phyloP scores from a whole-genome alignment of 441 rosid species.

The Erodium moschatum region DNA sequence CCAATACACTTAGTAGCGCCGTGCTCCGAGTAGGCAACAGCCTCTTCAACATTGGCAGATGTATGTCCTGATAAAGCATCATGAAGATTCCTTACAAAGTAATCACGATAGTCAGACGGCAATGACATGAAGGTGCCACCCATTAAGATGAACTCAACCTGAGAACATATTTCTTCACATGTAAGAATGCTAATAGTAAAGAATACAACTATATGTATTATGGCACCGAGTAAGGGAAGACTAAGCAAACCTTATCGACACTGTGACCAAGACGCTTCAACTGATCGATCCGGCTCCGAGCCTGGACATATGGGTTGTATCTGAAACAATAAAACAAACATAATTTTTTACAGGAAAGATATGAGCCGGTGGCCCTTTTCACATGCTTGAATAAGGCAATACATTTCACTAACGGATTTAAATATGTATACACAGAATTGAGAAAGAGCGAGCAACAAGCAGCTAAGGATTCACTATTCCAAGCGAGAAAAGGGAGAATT shows the following conservation, averaged over 20 bases:
- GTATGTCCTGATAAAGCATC: constrained; percentile 96
- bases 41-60: constrained; percentile 91
- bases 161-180: constrained; percentile 20
- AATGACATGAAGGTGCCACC: constrained; percentile 98
- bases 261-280: constrained; percentile 97
- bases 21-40: constrained; percentile 95
- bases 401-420: background rate
- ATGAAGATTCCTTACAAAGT: constrained; percentile 83
- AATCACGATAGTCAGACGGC: constrained; percentile 91
- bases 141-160: constrained; percentile 98
- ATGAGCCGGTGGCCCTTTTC: background rate
- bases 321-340: constrained; percentile 27
- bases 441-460: background rate
- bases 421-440: background rate
- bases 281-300: constrained; percentile 96
- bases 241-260: constrained; percentile 70
- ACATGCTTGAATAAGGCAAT: background rate
- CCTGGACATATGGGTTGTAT: constrained; percentile 95
- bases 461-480: background rate
- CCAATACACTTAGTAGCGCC: constrained; percentile 90
- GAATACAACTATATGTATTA: background rate
- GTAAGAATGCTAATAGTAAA: background rate
- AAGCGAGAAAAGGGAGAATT: background rate
- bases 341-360: background rate
- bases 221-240: background rate